A percentile compares a stretch with the other conserved stretches of the same genome.
Conservation (phyloP, 495 filamentous ascomycete genomes). For the Podospora pseudocomata region DNA sequence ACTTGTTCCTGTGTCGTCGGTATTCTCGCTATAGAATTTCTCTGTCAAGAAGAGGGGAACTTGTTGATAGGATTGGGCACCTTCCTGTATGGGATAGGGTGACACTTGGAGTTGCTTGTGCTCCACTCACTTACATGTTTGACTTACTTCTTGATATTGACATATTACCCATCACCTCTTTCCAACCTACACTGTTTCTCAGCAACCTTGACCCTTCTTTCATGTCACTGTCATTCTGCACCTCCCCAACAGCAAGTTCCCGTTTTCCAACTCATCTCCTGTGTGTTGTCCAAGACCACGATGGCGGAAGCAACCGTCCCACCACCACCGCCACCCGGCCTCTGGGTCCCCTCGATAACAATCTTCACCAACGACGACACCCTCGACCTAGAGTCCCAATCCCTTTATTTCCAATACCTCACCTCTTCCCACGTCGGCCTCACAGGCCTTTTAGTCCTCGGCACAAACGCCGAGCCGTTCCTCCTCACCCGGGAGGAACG, state of each 20-base stretch:
- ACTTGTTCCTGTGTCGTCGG: not conserved
- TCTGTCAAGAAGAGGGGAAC: not conserved
- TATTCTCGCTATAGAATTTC: not conserved
- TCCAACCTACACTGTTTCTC: not conserved
- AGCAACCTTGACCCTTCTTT: not conserved
- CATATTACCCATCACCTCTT: not conserved
- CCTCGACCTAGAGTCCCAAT: conserved; percentile 47
- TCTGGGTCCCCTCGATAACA: conserved; percentile 47
- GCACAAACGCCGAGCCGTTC: conserved; percentile 65
- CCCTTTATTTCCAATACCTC: conserved; percentile 56
- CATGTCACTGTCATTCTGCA: too few species aligned
- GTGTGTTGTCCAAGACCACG: too few species aligned
- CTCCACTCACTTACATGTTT: not conserved
- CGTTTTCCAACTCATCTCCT: too few species aligned
- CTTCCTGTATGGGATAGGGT: not conserved
- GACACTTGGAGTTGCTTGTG: not conserved
- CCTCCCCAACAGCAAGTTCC: too few species aligned
- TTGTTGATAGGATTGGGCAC: not conserved
- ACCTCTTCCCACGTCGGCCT: conserved; percentile 45
- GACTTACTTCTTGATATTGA: not conserved
- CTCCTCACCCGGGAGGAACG: conserved; percentile 61
- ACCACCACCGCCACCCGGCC: conserved; percentile 38
- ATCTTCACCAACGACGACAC: conserved; percentile 55
- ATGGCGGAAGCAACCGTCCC: conserved; percentile 18
- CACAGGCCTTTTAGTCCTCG: conserved; percentile 57